Base-by-base conservation (phyloP, 2,329 filamentous ascomycete genomes). In the Daldinia sp. region DNA sequence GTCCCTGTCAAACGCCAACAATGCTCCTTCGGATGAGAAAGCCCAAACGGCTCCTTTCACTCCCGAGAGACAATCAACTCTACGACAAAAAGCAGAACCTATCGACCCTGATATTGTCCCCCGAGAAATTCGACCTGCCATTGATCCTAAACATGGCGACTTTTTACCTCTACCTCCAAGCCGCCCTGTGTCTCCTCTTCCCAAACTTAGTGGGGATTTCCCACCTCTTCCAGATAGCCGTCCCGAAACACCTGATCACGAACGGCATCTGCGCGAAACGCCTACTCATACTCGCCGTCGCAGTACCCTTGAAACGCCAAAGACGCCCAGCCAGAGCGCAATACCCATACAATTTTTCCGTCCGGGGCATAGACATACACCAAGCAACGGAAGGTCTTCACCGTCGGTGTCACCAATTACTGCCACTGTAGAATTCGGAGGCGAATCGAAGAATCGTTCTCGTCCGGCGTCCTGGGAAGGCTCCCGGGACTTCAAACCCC, bases 401-500 rank as follows among this genome's bases (percentile, higher is more conserved):
- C 79, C 82, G 8, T 63, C 74, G 2, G 58, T 66, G 9, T 74
- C 74, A 37, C 71, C 75, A 9, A 67, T 74, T 7, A 67, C 72
- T n/a, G 66, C 72, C 0, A 73, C 74, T 48, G 62, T 73, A 4
- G 79, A 82, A 66, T 63, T 73, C 15, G 71, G 67, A 57, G 74
- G 73, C 29, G 67, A 75, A 11, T 69, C 70, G 11, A 81, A 78
- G 68, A 75, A 77, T 50, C 73, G 77, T 39, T 71, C 80, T 19
- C 81, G 87, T 4, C 85, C 85, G 10, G 86, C 79, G 10, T 88
- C 85, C 0, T 89, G 86, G 86, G 86, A 88, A 43, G 85, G 78
- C 66, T 83, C 83, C 15, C 85, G 85, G 56, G 92, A 95, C 73
- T 89, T 94, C 71, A 89, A 91, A 68, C 94, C 94, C 0, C 79